Evolutionary conservation across 2,329 filamentous ascomycete genomes (phyloP), one percentile per base, ranked within the genome.

Genomic region (Botryotinia calthae): DNA sequence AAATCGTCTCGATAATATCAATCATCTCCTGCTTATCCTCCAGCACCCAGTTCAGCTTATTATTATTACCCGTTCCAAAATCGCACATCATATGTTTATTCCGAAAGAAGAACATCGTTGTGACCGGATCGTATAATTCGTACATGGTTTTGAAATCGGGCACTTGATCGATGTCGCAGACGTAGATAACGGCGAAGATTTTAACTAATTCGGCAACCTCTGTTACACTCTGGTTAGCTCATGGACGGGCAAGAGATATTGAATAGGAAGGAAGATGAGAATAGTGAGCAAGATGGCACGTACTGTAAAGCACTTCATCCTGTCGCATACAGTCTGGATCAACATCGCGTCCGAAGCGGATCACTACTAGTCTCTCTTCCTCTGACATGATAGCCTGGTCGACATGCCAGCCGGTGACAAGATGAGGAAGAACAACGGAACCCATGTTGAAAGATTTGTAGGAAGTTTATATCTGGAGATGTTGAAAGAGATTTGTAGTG

Each of bases 31-130:
- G 95, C 84, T 99, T 98, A 81, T 99, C 95, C 83, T 98, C 95
- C 70, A 97, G 86, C 65, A 97, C 93, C 91, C 94, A 97, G 82
- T 98, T 98, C 78, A 98, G 86, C 83, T 98, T 98, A 83, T 99
- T 99, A 83, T 99, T 99, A 84, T 99, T 97, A 76, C 96, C 96
- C 2, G 96, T 99, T 64, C 95, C 95, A 78, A 98, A 94, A 88
- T 98, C 95, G 82, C 93, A 94, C 93, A 97, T 97, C 90, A 98
- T 98, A 84, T 98, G 94, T 82, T 99, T 99, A 82, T 99, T 99
- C 75, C 95, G 90, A 86, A 95, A 97, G 87, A 97, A 97, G 86
- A 93, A 97, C 93, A 98, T 98, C 83, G 98, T 90, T 4, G 96
- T 97, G 84, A 95, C 93, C 0, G 94, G 90, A 81, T 99, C 93